These are phyloP conservation scores for Stereocaulon alpinum DNA, from an alignment of 495 filamentous ascomycete species.

Conservation along the genomic window DNA sequence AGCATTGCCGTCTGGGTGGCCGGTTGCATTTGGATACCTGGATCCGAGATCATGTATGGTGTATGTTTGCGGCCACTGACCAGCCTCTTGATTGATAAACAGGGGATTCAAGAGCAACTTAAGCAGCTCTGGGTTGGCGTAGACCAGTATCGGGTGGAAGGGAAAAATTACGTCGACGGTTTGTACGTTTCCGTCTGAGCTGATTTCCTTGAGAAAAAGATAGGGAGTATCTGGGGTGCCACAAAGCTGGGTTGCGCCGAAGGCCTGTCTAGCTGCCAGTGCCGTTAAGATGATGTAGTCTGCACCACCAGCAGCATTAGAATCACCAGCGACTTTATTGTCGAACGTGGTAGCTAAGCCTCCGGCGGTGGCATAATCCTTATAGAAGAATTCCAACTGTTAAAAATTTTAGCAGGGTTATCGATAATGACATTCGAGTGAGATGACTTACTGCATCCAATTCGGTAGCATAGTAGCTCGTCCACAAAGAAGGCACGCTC, in stretches of 20 bases:
- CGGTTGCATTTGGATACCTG: conserved; percentile 82
- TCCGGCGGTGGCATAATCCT: conserved; percentile 34
- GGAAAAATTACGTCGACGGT: conserved; percentile 95
- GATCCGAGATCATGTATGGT: conserved; percentile 77
- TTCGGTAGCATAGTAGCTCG: conserved; percentile 40
- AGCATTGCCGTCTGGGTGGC: conserved; percentile 69
- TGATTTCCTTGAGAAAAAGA: conserved; percentile 89
- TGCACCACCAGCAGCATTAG: conserved; percentile 35
- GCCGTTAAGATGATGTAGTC: conserved; percentile 75
- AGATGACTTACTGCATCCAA: conserved; percentile 32
- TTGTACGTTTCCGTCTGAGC: conserved; percentile 83
- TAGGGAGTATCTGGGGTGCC: conserved; percentile 66
- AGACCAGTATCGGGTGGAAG: conserved; percentile 78
- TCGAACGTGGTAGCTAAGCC: conserved; percentile 35
- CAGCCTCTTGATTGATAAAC: conserved; percentile 73
- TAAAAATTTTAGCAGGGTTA: background rate
- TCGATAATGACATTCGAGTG: background rate
- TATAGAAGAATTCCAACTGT: conserved; percentile 44
- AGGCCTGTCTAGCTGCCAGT: conserved; percentile 70
- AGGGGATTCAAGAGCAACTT: conserved; percentile 75
- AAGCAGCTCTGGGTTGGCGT: conserved; percentile 74
- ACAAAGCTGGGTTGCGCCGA: conserved; percentile 72
- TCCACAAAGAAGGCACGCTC: conserved; percentile 43
- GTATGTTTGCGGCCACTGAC: conserved; percentile 63
- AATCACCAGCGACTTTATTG: conserved; percentile 37